Base-by-base conservation (phyloP, 1,139 yeast species). In the Arxiozyma slooffiae region DNA sequence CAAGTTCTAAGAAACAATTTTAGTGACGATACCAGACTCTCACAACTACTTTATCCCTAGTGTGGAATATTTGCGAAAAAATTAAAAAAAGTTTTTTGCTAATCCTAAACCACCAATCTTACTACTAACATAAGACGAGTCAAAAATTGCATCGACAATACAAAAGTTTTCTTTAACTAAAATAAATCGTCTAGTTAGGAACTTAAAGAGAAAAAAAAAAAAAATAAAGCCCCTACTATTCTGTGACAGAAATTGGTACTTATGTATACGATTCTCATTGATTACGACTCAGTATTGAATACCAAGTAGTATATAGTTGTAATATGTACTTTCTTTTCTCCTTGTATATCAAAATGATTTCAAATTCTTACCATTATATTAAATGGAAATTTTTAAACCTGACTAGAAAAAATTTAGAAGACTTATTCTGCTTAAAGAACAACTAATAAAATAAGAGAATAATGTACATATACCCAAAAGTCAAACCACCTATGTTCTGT, bases 1-100 rank as follows among this genome's bases (percentile, higher is more conserved):
- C 96, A 73, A 1, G 96, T 89, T 0, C 98, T 98, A 40, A 92
- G 70, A 41, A 92, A 71, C 44, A 92, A 72, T 65, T 92, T 98
- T 0, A 98, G 97, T 0, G 98, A 97, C 98, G 75, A 67, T 92
- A 92, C 98, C 98, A 92, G 53, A 92, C 92, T 0, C 98, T 92
- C 9, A 92, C 98, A 50, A 92, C 98, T 20, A 94, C 97, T 68
- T 92, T 92, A 68, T 92, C 98, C 36, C 97, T 97, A 11, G 94
- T 79, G 62, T 86, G 92, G 24, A 94, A 73, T 44, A 95, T 82
- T 63, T 92, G 97, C 41, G 92, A 67, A 14, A 96, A 95, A 60
- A 88, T 87, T 57, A 85, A 84, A 69, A n/a, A n/a, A 90, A 92
- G 58, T 87, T 81, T 53, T 98, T 75, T 0, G 98, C 98, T 42